A percentile compares a stretch with the other conserved stretches of the same genome.
These are phyloP conservation scores for Bolboschoenus planiculmis DNA, from an alignment of 176 grass and related monocot species.

Conservation along the genomic window DNA sequence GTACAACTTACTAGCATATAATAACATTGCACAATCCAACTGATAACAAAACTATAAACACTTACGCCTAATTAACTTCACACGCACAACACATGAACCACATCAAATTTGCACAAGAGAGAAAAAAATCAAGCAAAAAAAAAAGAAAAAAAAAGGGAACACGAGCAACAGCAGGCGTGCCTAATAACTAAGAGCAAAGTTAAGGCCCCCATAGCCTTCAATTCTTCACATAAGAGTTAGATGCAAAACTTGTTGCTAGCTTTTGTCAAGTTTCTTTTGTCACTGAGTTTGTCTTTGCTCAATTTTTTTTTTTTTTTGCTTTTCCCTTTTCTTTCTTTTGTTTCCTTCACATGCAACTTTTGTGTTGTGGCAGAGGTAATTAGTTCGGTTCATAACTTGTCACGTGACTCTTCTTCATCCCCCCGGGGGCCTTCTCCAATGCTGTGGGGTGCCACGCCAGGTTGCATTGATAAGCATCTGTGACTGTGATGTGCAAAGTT, in stretches of 20 bases:
- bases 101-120: background rate
- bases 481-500: background rate
- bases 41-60: background rate
- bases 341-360: constrained; percentile 12
- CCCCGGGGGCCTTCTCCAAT: constrained; percentile 15
- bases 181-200: background rate
- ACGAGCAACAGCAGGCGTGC: background rate
- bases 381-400: constrained; percentile 22
- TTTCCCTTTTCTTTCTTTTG: background rate
- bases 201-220: background rate
- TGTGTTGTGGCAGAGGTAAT: constrained; percentile 23
- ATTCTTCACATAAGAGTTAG: background rate
- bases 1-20: no score
- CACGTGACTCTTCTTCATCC: constrained; percentile 25
- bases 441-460: background rate
- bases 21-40: no score
- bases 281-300: background rate
- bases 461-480: constrained; percentile 6
- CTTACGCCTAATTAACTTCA: background rate
- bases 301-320: background rate
- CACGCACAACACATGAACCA: background rate
- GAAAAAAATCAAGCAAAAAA: no score
- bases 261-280: constrained; percentile 18
- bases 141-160: background rate
- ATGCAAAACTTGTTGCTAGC: background rate